Base-by-base conservation (phyloP, 805 yeast species). In the Teunomyces panamensis region DNA sequence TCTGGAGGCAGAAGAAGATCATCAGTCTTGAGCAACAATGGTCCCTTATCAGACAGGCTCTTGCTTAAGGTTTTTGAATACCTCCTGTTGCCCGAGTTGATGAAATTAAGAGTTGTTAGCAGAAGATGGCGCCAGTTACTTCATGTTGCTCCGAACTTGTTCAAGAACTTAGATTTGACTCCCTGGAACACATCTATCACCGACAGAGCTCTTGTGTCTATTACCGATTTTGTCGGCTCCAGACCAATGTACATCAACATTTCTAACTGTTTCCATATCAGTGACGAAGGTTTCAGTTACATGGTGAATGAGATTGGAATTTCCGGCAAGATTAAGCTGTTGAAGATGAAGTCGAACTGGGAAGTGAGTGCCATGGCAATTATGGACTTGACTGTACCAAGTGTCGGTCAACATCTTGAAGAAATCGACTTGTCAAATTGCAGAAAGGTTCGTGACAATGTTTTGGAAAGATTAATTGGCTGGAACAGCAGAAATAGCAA, bases 361-460 rank as follows among this genome's bases (percentile, higher is more conserved):
- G 88, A 84, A 55, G 81, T 87, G 7, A 79, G 84, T 49, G 88
- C 89, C 2, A 83, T 85, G 88, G 87, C 91, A 2, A 84, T 86
- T 28, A 84, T 86, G 89, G 92, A 87, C 60, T 64, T 86, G 36
- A 78, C 89, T 1, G 82, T 79, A 1, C 84, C 85, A 0, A 74
- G 79, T 54, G 81, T 85, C 29, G 90, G 90, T 7, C 69, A 73
- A 30, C 65, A 75, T 51, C 65, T 87, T 33, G 80, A 74, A 46
- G 82, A 79, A 45, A 68, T 87, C 16, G 89, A 86, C 60, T 68
- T 87, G 37, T 77, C 87, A 8, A 85, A 87, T 62, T 87, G 92
- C 56, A 69, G 90, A 17, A 84, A 83, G 55, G 89, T 86, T 1
- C 72, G 82, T 44, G 94, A 87, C 60, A 83, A 79, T 55, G 89